Percentiles rank a stretch among this genome's conserved stretches.
Conservation (phyloP, 164 flowering plant genomes). For the Kalanchoe fedtschenkoi region DNA sequence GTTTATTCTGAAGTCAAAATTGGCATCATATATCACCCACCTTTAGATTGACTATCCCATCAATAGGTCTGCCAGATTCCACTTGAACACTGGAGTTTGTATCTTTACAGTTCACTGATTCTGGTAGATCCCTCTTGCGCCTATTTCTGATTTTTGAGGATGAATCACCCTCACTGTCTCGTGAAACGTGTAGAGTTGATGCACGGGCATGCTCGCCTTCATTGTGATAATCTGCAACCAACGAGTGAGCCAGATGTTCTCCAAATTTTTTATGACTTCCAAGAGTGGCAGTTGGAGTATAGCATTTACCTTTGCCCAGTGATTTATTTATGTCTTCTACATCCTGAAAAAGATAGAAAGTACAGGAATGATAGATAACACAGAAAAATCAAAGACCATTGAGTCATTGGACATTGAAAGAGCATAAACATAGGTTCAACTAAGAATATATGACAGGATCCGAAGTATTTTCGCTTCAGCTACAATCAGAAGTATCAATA, state of each 20-base stretch:
- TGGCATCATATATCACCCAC: conserved; percentile 29
- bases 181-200: conserved; percentile 31
- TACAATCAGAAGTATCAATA: neutral
- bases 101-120: conserved; percentile 21
- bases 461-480: neutral
- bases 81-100: conserved; percentile 14
- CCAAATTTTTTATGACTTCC: conserved; percentile 29
- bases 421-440: neutral
- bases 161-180: conserved; percentile 22
- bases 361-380: neutral
- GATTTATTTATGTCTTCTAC: conserved; percentile 9
- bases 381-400: neutral
- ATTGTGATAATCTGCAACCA: conserved; percentile 30
- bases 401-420: neutral
- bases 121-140: conserved; percentile 47
- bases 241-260: conserved; percentile 34
- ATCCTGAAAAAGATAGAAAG: conserved; percentile 14
- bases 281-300: conserved; percentile 23
- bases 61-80: conserved; percentile 13
- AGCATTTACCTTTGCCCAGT: conserved; percentile 14
- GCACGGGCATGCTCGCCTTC: conserved; percentile 26
- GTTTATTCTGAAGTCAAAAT: neutral
- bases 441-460: neutral
- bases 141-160: conserved; percentile 55
- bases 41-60: conserved; percentile 30